These are phyloP conservation scores for Fusarium zealandicum DNA, from an alignment of 2,329 filamentous ascomycete genomes.

Conservation along the genomic window DNA sequence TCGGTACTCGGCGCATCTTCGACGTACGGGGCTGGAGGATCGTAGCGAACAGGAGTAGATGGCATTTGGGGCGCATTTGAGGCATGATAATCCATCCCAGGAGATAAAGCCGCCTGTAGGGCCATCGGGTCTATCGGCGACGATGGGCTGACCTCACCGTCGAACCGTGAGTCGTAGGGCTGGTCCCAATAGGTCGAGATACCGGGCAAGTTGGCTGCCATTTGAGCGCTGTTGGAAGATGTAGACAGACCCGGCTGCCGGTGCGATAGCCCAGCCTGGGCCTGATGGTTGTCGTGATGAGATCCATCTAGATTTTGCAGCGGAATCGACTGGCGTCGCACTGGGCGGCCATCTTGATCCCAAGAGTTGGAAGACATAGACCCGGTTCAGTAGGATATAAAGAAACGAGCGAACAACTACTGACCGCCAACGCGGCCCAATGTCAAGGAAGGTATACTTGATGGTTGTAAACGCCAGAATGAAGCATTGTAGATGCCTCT, in stretches of 20 bases:
- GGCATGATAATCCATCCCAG: constrained; percentile 52
- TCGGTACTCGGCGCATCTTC: constrained; percentile 46
- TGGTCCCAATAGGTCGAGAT: constrained; percentile 63
- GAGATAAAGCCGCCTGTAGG: constrained; percentile 63
- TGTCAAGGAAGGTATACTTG: constrained; percentile 28
- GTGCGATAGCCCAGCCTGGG: constrained; percentile 13
- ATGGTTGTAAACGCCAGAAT: constrained; percentile 9
- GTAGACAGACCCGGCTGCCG: constrained; percentile 18
- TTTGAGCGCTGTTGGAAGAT: constrained; percentile 24
- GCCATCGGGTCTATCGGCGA: constrained; percentile 63
- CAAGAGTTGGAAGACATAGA: constrained; percentile 44
- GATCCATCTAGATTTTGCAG: constrained; percentile 65
- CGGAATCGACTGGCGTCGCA: constrained; percentile 66
- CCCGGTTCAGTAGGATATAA: constrained; percentile 5
- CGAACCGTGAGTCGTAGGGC: constrained; percentile 50
- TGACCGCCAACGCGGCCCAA: constrained; percentile 35
- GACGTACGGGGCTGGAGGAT: constrained; percentile 46
- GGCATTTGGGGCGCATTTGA: constrained; percentile 18
- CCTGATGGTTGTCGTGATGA: constrained; percentile 19
- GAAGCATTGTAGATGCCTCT: constrained; percentile 34
- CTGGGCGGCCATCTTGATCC: constrained; percentile 38
- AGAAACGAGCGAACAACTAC: constrained; percentile 22
- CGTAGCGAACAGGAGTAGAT: constrained; percentile 39
- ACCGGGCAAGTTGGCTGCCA: constrained; percentile 49
- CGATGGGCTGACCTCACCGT: constrained; percentile 48